Evolutionary conservation across 1,284 basidiomycete genomes (phyloP).

Genomic region (Ceratobasidium papillatum): DNA sequence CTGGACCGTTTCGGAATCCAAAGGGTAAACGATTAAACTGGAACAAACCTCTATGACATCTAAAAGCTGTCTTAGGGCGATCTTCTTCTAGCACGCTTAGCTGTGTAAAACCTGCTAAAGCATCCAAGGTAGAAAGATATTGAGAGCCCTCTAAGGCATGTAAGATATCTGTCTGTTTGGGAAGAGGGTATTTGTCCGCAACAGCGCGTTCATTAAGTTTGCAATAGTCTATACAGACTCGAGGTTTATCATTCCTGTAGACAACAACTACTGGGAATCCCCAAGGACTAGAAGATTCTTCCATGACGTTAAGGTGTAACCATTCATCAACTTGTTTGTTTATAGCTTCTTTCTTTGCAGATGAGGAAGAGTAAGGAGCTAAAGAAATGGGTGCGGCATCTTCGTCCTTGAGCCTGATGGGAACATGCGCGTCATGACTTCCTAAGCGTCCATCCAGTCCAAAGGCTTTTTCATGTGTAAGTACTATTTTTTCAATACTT

Average conservation of each 20-base stretch:
- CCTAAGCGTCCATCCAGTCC: slow-evolving; percentile 50
- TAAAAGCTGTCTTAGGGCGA: slow-evolving; percentile 54
- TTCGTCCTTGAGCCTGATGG: slow-evolving; percentile 43
- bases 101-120: slow-evolving; percentile 56
- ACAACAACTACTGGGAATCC: slow-evolving; percentile 51
- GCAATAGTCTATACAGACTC: slow-evolving; percentile 52
- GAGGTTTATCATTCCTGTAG: slow-evolving; percentile 50
- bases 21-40: slow-evolving; percentile 58
- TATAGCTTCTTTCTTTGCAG: slow-evolving; percentile 51
- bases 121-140: slow-evolving; percentile 54
- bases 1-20: slow-evolving; percentile 55
- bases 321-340: slow-evolving; percentile 51
- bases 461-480: slow-evolving; percentile 46
- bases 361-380: slow-evolving; percentile 50
- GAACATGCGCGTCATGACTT: slow-evolving; percentile 43
- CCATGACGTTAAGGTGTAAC: slow-evolving; percentile 51
- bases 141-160: slow-evolving; percentile 51
- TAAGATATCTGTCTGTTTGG: slow-evolving; percentile 54
- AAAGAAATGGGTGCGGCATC: slow-evolving; percentile 46
- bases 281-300: slow-evolving; percentile 53
- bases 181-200: slow-evolving; percentile 55
- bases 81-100: slow-evolving; percentile 50
- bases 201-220: slow-evolving; percentile 52
- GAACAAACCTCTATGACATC: slow-evolving; percentile 55
- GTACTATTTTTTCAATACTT: slow-evolving; percentile 43